Percentiles rank a stretch among this genome's conserved stretches.
Evolutionary conservation across 2,329 filamentous ascomycete species (phyloP).

Genomic region (Alternaria sp.): DNA sequence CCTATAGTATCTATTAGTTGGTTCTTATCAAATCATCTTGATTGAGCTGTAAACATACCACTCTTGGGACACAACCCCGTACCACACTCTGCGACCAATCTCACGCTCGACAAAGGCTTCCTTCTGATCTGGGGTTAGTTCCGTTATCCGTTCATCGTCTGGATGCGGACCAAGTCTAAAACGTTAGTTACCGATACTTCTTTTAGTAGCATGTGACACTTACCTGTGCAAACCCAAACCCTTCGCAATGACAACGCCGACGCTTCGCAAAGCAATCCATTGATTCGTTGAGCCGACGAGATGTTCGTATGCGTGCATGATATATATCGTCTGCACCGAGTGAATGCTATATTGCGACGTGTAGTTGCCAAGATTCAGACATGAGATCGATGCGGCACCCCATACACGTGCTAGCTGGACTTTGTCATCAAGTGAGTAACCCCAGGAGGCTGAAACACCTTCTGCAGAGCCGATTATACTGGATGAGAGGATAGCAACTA

Average conservation of each 20-base stretch:
- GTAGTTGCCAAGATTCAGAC: slow-evolving; percentile 58
- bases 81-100: slow-evolving; percentile 54
- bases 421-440: slow-evolving; percentile 55
- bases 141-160: slow-evolving; percentile 31
- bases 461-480: slow-evolving; percentile 55
- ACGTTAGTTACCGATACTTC: not conserved
- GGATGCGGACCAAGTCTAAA: slow-evolving; percentile 36
- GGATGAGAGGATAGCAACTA: slow-evolving; percentile 54
- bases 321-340: slow-evolving; percentile 58
- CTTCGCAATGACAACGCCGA: slow-evolving; percentile 59
- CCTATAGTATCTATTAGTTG: slow-evolving; percentile 4
- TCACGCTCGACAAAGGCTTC: slow-evolving; percentile 46
- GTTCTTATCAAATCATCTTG: not conserved
- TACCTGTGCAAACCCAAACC: slow-evolving; percentile 56
- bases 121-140: slow-evolving; percentile 33
- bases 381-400: slow-evolving; percentile 57
- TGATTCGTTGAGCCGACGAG: slow-evolving; percentile 60
- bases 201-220: not conserved
- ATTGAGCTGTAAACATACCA: slow-evolving; percentile 35
- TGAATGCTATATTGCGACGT: slow-evolving; percentile 51
- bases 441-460: slow-evolving; percentile 52
- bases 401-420: slow-evolving; percentile 55
- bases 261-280: slow-evolving; percentile 57
- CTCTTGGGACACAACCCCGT: slow-evolving; percentile 53
- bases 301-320: slow-evolving; percentile 61